Conservation (phyloP, 108 stramenopile species). For the Conticribra weissflogii region DNA sequence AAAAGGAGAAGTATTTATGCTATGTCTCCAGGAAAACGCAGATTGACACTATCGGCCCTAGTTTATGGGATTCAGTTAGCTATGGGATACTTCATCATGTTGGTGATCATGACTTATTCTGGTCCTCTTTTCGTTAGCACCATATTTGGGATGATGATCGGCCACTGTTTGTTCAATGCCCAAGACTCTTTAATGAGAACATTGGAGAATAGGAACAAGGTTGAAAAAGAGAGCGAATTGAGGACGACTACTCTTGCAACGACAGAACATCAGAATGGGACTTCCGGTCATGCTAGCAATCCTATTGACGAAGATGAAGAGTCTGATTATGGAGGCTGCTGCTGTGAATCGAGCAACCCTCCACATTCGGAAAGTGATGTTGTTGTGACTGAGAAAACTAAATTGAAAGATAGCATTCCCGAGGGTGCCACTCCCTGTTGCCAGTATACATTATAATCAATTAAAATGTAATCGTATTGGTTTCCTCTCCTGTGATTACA, state of each 20-base stretch:
- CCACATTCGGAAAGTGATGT: too few species aligned
- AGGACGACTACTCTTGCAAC: too few species aligned
- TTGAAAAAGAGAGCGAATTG: too few species aligned
- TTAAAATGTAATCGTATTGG: too few species aligned
- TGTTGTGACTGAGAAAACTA: constrained; percentile 24
- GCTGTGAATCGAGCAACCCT: too few species aligned
- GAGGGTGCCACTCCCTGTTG: constrained; percentile 76
- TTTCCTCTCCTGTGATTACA: too few species aligned
- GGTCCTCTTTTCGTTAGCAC: constrained; percentile 66
- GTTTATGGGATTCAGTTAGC: constrained; percentile 79
- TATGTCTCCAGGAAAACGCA: constrained; percentile 42
- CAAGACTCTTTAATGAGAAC: constrained; percentile 53
- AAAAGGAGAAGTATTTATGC: constrained; percentile 55
- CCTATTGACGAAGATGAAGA: too few species aligned
- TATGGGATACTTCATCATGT: constrained; percentile 85
- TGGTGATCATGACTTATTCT: constrained; percentile 84
- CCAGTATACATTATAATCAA: too few species aligned
- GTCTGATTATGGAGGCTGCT: too few species aligned
- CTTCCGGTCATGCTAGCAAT: too few species aligned
- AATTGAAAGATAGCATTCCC: constrained; percentile 20
- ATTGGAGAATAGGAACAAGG: constrained; percentile 13
- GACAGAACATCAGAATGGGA: too few species aligned
- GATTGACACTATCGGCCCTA: constrained; percentile 56
- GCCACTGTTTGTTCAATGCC: constrained; percentile 80
- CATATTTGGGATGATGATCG: constrained; percentile 66